Conservation (phyloP, 208 protist species). For the Trypanosoma cruzi region DNA sequence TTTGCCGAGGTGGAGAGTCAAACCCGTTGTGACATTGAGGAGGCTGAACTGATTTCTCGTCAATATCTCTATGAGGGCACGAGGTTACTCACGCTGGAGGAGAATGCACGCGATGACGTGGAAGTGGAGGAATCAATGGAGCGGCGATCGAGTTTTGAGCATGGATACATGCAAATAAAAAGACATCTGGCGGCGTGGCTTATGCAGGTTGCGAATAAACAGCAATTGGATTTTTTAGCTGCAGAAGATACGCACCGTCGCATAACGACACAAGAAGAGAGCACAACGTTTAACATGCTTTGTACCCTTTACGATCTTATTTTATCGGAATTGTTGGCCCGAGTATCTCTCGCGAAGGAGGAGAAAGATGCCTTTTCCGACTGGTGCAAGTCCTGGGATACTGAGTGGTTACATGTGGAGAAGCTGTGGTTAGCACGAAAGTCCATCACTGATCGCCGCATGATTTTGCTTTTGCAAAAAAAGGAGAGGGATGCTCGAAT, state of each 20-base stretch:
- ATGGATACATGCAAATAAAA: not conserved
- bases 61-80: not conserved
- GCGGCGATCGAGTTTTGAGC: not conserved
- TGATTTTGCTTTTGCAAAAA: conserved; percentile 25
- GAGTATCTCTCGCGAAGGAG: not conserved
- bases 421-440: conserved; percentile 13
- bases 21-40: not conserved
- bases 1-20: not conserved
- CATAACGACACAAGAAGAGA: not conserved
- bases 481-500: not conserved
- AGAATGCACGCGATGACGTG: conserved; percentile 15
- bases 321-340: not conserved
- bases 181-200: not conserved
- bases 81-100: not conserved
- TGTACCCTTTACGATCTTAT: not conserved
- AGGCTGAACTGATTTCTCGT: not conserved
- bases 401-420: not conserved
- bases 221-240: not conserved
- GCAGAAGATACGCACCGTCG: not conserved
- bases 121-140: conserved; percentile 19
- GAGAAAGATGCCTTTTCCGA: not conserved
- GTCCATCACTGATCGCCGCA: conserved; percentile 11
- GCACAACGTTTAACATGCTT: not conserved
- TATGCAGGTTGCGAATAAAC: not conserved
- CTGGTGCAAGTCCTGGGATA: not conserved